Evolutionary conservation across 1,284 basidiomycete species (phyloP).

Genomic region (Coniferiporia weirii): DNA sequence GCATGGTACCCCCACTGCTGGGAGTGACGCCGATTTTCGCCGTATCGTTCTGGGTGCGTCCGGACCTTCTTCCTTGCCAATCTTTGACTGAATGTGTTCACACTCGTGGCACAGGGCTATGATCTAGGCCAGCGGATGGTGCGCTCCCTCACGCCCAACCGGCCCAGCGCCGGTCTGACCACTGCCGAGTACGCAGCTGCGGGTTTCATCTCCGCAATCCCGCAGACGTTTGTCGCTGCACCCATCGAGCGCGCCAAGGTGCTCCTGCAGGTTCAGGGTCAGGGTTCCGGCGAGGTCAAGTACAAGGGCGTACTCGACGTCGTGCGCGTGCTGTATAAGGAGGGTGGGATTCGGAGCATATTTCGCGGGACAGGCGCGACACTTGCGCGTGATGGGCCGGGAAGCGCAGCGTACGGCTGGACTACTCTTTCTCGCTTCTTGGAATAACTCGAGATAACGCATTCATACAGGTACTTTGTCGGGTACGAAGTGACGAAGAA

Average conservation of each 20-base stretch:
- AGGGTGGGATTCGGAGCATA: constrained; percentile 90
- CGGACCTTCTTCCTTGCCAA: background rate
- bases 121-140: constrained; percentile 92
- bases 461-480: constrained; percentile 78
- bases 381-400: constrained; percentile 91
- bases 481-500: constrained; percentile 96
- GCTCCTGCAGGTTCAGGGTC: constrained; percentile 90
- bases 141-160: constrained; percentile 63
- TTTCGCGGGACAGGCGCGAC: constrained; percentile 94
- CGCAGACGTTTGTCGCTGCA: constrained; percentile 87
- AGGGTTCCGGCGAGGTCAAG: constrained; percentile 64
- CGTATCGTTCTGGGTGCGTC: constrained; percentile 90
- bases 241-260: constrained; percentile 99
- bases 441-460: background rate
- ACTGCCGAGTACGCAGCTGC: constrained; percentile 85
- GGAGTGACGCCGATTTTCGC: constrained; percentile 99
- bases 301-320: constrained; percentile 95
- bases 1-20: constrained; percentile 92
- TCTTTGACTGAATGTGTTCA: constrained; percentile 1
- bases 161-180: constrained; percentile 61
- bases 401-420: constrained; percentile 82
- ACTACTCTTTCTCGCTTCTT: background rate
- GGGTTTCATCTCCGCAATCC: constrained; percentile 93
- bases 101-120: constrained; percentile 62
- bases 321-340: constrained; percentile 86